Evolutionary conservation across 352 stramenopile genomes (phyloP), one percentile per base, ranked within the genome.

Genomic region (Peronospora destructor): DNA sequence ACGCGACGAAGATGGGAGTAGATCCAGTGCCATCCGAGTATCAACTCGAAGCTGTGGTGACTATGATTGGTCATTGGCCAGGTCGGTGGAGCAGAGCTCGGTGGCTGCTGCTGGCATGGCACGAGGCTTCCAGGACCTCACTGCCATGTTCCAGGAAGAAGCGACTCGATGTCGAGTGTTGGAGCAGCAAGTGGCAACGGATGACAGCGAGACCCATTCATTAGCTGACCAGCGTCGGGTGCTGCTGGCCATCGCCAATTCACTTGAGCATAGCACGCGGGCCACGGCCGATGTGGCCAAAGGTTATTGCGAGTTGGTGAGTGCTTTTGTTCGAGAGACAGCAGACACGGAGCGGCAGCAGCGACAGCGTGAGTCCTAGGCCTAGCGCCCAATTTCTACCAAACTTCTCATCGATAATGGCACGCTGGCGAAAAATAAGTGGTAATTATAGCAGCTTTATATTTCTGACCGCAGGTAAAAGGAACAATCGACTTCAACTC

Each of bases 81-180:
- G 46, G 25, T 77, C 73, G 3, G 68, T 84, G 19, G 68, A 82
- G 57, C 68, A 82, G 35, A 74, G 73, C 17, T 70, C 70, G 2
- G 54, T 59, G 33, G 68, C 73, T 16, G 71, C 70, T 16, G 73
- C 71, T 1, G 60, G 56, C 19, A 73, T 73, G 67, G 61, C 64
- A 34, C 56, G 57, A 21, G 67, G 64, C 34, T 73, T 76, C 41
- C 64, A 76, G 48, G 67, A 76, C 33, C 57, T 76, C 19, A 59
- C 66, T 12, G 12, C 26, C 6, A 56, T 72, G 30, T 72, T 74
- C 42, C 61, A 74, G 40, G 36, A 66, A 30, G 51, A 77, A 35
- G 39, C 64, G 12, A 36, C 45, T 12, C 57, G 57, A 21, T 69
- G 56, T 25, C 43, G 45, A 43, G 29, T 35, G 12, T 16, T 69